phyloP scores from a whole-genome alignment of 2,329 filamentous ascomycete species.

The Talaromyces funiculosus region DNA sequence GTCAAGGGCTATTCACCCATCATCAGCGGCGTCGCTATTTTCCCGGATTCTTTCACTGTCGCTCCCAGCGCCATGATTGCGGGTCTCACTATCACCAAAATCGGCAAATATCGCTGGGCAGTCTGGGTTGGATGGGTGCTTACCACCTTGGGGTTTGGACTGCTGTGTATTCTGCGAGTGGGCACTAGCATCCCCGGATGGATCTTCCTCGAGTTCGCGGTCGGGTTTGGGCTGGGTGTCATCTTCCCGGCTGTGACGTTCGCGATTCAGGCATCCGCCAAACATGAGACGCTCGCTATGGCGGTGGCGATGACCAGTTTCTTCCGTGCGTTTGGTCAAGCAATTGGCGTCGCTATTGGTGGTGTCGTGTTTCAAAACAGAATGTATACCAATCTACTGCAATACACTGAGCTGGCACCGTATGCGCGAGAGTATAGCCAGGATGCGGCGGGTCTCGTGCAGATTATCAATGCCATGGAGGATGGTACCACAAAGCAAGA shows the following conservation, averaged over 20 bases:
- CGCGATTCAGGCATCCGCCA: constrained; percentile 57
- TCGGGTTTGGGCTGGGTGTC: constrained; percentile 58
- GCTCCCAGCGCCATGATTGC: constrained; percentile 55
- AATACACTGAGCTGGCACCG: constrained; percentile 44
- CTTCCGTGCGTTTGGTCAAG: constrained; percentile 59
- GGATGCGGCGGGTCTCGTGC: constrained; percentile 55
- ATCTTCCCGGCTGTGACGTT: constrained; percentile 61
- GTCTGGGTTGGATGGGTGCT: constrained; percentile 59
- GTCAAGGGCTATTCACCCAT: constrained; percentile 38
- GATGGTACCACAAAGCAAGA: constrained; percentile 35
- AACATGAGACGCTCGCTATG: constrained; percentile 53
- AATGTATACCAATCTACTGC: constrained; percentile 16
- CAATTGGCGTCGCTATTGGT: constrained; percentile 60
- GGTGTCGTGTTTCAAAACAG: constrained; percentile 66
- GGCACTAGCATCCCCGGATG: constrained; percentile 38
- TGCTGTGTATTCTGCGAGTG: constrained; percentile 22
- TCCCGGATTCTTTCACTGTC: constrained; percentile 59
- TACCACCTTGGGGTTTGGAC: constrained; percentile 55
- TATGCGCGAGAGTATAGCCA: constrained; percentile 48
- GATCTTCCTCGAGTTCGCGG: constrained; percentile 55
- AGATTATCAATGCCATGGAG: constrained; percentile 53
- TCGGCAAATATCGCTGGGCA: constrained; percentile 56
- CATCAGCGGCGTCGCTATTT: constrained; percentile 50
- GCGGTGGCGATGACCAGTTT: constrained; percentile 63
- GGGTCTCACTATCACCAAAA: constrained; percentile 44